phyloP scores from a whole-genome alignment of 352 stramenopile species.

The Globisporangium iwayamae region DNA sequence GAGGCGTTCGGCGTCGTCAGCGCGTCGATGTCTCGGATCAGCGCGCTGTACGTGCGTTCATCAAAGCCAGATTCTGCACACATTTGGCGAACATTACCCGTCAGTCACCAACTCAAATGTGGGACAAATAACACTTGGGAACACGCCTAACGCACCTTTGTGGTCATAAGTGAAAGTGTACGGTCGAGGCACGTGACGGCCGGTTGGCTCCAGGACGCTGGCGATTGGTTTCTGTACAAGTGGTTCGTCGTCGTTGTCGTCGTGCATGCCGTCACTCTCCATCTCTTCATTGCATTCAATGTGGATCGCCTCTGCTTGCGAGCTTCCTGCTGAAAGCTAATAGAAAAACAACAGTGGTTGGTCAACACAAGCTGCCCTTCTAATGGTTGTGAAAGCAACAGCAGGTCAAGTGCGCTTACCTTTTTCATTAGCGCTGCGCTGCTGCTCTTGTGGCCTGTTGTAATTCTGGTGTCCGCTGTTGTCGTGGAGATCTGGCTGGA shows the following conservation, averaged over 20 bases:
- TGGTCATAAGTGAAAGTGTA: conserved; percentile 58
- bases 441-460: conserved; percentile 1
- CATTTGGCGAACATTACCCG: background rate
- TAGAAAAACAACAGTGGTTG: background rate
- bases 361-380: background rate
- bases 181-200: conserved; percentile 39
- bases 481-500: conserved; percentile 3
- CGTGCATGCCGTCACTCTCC: conserved; percentile 14
- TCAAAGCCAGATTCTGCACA: conserved; percentile 65
- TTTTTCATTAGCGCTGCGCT: conserved; percentile 10
- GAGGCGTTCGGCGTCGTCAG: conserved; percentile 20
- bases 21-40: conserved; percentile 63
- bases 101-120: background rate
- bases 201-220: background rate
- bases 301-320: background rate
- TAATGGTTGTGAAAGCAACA: background rate
- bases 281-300: conserved; percentile 21
- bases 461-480: background rate
- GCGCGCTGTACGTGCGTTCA: conserved; percentile 41
- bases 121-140: too few species aligned
- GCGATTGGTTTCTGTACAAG: background rate
- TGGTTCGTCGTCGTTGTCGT: conserved; percentile 1
- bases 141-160: conserved; percentile 18
- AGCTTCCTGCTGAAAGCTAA: conserved; percentile 9
- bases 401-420: background rate